Evolutionary conservation across 2,329 filamentous ascomycete species (phyloP), one percentile per base, ranked within the genome.

Genomic region (Aspergillus amoenus): DNA sequence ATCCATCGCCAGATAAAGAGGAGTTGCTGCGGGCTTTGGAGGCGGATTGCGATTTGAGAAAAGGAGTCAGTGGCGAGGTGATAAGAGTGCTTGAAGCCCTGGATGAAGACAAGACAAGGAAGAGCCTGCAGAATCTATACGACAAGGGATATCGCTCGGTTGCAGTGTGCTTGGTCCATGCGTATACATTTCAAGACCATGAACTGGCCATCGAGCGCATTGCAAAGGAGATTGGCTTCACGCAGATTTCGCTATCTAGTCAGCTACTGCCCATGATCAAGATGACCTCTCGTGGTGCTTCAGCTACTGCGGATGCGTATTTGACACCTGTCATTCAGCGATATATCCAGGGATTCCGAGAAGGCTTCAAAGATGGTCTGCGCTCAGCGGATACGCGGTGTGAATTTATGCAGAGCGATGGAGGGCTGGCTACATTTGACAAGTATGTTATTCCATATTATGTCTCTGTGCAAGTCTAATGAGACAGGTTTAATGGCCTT

Each of bases 371-470:
- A 83, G 83, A 21, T 91, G 91, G 0, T 93, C 96, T 62, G 85
- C 85, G 27, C 8, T 30, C 47, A 90, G 90, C 7, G 89, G 90
- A 0, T 77, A 86, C 0, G 76, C 80, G 93, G 61, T 97, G 93
- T 75, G 93, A 97, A 71, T 97, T 97, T 65, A 97, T 97, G 93
- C 93, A 97, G 74, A 93, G 89, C 5, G 91, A 95, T 62, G 91
- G 91, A 46, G 85, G 85, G 3, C 72, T 88, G 7, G 85, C 87
- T 5, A 77, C 79, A 60, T 78, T 79, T 51, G 74, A 73, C 52
- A 72, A 81, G 65, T 30, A 30, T 30, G 27, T 3, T 30, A 30
- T 11, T 24, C 24, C 24, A 6, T 24, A 7, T 24, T 24, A 24
- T 24, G 4, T 7, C 24, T 4, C 24, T 24, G 27, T 30, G 4